These are phyloP conservation scores for Cadophora sp. DNA, from an alignment of 2,329 filamentous ascomycete genomes.

Conservation along the genomic window DNA sequence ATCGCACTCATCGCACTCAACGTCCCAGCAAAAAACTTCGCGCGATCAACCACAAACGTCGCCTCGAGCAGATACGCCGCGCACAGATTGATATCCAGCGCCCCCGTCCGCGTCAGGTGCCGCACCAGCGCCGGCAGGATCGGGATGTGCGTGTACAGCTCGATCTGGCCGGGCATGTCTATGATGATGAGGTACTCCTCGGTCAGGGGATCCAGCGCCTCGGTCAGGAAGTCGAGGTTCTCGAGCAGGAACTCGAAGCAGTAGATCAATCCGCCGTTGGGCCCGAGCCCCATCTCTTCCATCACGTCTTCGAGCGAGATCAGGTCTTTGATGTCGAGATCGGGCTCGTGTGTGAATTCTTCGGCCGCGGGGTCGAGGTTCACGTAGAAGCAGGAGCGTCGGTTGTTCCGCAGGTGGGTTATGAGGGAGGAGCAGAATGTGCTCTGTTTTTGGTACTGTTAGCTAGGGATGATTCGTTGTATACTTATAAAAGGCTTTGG, in stretches of 20 bases:
- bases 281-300: constrained; percentile 90
- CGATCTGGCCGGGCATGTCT: constrained; percentile 99
- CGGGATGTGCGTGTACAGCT: constrained; percentile 96
- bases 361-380: constrained; percentile 98
- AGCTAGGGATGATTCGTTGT: constrained; percentile 1
- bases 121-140: constrained; percentile 85
- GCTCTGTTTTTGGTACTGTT: constrained; percentile 58
- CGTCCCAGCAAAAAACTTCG: constrained; percentile 97
- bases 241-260: constrained; percentile 96
- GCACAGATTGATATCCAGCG: constrained; percentile 88
- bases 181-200: constrained; percentile 98
- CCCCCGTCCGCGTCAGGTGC: constrained; percentile 78
- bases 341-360: constrained; percentile 87
- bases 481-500: background rate
- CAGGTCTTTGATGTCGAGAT: constrained; percentile 94
- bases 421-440: constrained; percentile 96
- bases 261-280: constrained; percentile 93
- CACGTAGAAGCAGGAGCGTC: constrained; percentile 95
- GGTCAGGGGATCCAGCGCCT: constrained; percentile 82
- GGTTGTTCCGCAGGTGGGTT: constrained; percentile 87
- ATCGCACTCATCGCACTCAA: constrained; percentile 98
- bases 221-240: constrained; percentile 90
- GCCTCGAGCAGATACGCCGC: constrained; percentile 94
- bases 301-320: constrained; percentile 95
- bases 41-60: constrained; percentile 92